Percentiles rank a stretch among this genome's conserved stretches.
These are phyloP conservation scores for Hawksworthiomyces lignivorus DNA, from an alignment of 2,329 filamentous ascomycete genomes.

Conservation along the genomic window DNA sequence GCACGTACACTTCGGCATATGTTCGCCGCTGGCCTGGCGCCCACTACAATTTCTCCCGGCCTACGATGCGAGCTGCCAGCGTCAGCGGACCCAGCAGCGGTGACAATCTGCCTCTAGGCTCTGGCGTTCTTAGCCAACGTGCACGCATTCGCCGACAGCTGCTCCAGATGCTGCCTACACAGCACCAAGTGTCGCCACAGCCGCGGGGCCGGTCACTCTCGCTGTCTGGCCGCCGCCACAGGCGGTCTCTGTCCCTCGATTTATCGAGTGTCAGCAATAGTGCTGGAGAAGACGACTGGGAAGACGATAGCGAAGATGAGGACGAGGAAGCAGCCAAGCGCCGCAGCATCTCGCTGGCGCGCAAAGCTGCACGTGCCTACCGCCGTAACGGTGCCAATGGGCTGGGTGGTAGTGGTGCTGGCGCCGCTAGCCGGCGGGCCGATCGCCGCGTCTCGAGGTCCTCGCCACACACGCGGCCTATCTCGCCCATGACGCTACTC, in stretches of 20 bases:
- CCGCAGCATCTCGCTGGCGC: constrained; percentile 1
- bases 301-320: not conserved
- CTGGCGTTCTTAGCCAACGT: not conserved
- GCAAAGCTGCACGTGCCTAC: not conserved
- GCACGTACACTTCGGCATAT: not conserved
- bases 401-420: not conserved
- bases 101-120: not conserved
- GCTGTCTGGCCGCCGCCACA: constrained; percentile 1
- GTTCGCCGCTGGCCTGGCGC: not conserved
- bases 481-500: constrained; percentile 11
- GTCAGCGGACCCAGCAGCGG: not conserved
- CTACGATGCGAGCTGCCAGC: not conserved
- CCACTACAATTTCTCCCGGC: constrained; percentile 11
- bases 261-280: not conserved
- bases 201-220: not conserved
- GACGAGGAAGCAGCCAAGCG: not conserved
- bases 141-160: constrained; percentile 6
- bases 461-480: constrained; percentile 6
- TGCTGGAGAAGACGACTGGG: not conserved
- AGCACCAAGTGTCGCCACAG: not conserved
- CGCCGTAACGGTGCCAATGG: constrained; percentile 1
- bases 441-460: not conserved
- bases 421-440: not conserved
- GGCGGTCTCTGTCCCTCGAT: constrained; percentile 5
- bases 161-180: constrained; percentile 6